These are phyloP conservation scores for Orbilia javanica DNA, from an alignment of 2,329 filamentous ascomycete genomes.

Conservation along the genomic window DNA sequence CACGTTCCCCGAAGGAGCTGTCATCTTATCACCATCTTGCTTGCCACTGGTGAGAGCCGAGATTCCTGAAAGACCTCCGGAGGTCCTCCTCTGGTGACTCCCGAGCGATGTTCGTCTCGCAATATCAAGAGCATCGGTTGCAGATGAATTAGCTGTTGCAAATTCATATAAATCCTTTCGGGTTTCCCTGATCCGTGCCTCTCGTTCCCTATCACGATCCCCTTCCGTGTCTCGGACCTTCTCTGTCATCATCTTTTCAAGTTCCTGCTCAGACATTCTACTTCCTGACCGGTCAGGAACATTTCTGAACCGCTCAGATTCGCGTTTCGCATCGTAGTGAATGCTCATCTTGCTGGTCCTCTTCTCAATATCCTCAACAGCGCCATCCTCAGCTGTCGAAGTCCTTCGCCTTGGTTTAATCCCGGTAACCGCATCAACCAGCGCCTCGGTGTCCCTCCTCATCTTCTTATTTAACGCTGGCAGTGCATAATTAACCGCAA, in stretches of 20 bases:
- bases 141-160: slow-evolving; percentile 19
- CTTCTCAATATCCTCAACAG: slow-evolving; percentile 41
- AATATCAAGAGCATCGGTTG: slow-evolving; percentile 25
- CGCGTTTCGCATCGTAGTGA: slow-evolving; percentile 31
- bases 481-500: slow-evolving; percentile 82
- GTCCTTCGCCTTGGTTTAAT: slow-evolving; percentile 40
- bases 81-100: slow-evolving; percentile 49
- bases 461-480: slow-evolving; percentile 86
- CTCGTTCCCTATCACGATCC: slow-evolving; percentile 2
- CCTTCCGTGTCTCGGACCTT: not conserved
- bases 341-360: slow-evolving; percentile 49
- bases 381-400: slow-evolving; percentile 67
- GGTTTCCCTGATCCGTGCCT: slow-evolving; percentile 29
- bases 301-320: slow-evolving; percentile 13
- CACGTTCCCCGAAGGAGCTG: not conserved
- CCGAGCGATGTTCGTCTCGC: slow-evolving; percentile 21
- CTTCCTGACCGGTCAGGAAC: slow-evolving; percentile 9
- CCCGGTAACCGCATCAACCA: slow-evolving; percentile 80
- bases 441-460: slow-evolving; percentile 81
- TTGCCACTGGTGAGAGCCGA: slow-evolving; percentile 38
- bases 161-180: slow-evolving; percentile 48
- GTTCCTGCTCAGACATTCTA: slow-evolving; percentile 38
- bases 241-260: slow-evolving; percentile 44
- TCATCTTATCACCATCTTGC: slow-evolving; percentile 26
- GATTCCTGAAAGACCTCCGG: slow-evolving; percentile 36